A percentile compares a stretch with the other conserved stretches of the same genome.
phyloP scores from a whole-genome alignment of 768 basidiomycete species.

The Suillus variegatus region DNA sequence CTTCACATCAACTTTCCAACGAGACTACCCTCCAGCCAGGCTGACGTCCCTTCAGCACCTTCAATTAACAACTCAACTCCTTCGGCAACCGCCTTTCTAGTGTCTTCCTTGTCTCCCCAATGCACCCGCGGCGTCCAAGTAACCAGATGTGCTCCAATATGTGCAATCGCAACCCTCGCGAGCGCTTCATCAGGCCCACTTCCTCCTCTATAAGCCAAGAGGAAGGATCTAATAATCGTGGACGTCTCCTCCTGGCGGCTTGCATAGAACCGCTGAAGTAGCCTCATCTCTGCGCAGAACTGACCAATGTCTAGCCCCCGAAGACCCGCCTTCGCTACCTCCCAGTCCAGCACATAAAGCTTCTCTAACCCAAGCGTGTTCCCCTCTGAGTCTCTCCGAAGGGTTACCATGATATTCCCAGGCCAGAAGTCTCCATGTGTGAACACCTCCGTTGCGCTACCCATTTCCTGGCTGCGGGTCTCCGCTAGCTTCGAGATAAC shows the following conservation, averaged over 20 bases:
- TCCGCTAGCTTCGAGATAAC: slow-evolving; percentile 35
- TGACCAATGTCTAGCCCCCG: slow-evolving; percentile 64
- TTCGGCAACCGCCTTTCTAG: slow-evolving; percentile 49
- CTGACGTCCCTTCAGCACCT: slow-evolving; percentile 30
- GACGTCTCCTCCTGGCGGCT: slow-evolving; percentile 37
- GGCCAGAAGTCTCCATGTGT: slow-evolving; percentile 71
- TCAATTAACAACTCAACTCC: slow-evolving; percentile 48
- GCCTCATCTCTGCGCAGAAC: slow-evolving; percentile 60
- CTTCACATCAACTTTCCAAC: slow-evolving; percentile 22
- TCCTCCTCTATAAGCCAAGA: slow-evolving; percentile 43
- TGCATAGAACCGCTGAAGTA: slow-evolving; percentile 49
- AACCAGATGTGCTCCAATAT: slow-evolving; percentile 58
- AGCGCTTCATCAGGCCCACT: slow-evolving; percentile 25
- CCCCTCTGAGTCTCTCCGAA: slow-evolving; percentile 31
- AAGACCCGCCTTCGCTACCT: slow-evolving; percentile 57
- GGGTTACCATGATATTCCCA: slow-evolving; percentile 59
- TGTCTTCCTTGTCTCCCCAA: slow-evolving; percentile 53
- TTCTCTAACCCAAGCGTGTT: slow-evolving; percentile 33
- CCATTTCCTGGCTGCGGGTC: slow-evolving; percentile 32
- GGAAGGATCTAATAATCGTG: slow-evolving; percentile 43
- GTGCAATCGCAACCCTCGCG: slow-evolving; percentile 41
- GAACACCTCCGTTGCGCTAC: slow-evolving; percentile 30
- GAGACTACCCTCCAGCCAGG: slow-evolving; percentile 28
- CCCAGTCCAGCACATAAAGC: slow-evolving; percentile 65
- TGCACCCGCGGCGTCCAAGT: slow-evolving; percentile 47